Evolutionary conservation across 1,284 basidiomycete species (phyloP).

Genomic region (Leccinum griseonigrum): DNA sequence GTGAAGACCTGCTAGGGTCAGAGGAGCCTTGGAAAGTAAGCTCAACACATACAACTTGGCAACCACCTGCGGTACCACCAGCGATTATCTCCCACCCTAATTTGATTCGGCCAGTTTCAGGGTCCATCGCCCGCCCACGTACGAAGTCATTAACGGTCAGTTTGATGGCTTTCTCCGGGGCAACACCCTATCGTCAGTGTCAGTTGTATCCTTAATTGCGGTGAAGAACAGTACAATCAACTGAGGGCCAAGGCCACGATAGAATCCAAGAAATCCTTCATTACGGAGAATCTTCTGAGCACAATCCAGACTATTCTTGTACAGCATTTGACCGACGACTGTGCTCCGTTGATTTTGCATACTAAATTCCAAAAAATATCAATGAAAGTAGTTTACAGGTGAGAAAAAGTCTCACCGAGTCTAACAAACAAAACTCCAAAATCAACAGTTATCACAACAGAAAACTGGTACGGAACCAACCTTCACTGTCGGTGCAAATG

Average conservation of each 20-base stretch:
- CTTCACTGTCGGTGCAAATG: slow-evolving; percentile 52
- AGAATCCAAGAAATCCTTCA: slow-evolving; percentile 94
- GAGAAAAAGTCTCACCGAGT: slow-evolving; percentile 51
- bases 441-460: slow-evolving; percentile 4
- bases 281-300: slow-evolving; percentile 92
- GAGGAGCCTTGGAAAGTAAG: slow-evolving; percentile 13
- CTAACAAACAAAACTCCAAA: slow-evolving; percentile 36
- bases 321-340: slow-evolving; percentile 91
- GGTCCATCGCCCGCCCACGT: slow-evolving; percentile 81
- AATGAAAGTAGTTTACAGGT: background rate
- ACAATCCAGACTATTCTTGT: slow-evolving; percentile 94
- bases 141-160: slow-evolving; percentile 95
- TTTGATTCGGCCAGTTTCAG: slow-evolving; percentile 91
- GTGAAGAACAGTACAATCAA: slow-evolving; percentile 63
- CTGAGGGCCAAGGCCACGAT: slow-evolving; percentile 94
- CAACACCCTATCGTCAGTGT: slow-evolving; percentile 72
- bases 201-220: slow-evolving; percentile 1
- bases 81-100: slow-evolving; percentile 87
- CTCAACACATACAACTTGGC: slow-evolving; percentile 84
- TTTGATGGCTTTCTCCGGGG: slow-evolving; percentile 98
- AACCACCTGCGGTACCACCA: slow-evolving; percentile 92
- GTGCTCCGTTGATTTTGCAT: slow-evolving; percentile 98
- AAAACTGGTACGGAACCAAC: slow-evolving; percentile 39
- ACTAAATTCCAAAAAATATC: slow-evolving; percentile 37
- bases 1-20: slow-evolving; percentile 75